phyloP scores from a whole-genome alignment of 2,329 filamentous ascomycete species.

The Colletotrichum godetiae region DNA sequence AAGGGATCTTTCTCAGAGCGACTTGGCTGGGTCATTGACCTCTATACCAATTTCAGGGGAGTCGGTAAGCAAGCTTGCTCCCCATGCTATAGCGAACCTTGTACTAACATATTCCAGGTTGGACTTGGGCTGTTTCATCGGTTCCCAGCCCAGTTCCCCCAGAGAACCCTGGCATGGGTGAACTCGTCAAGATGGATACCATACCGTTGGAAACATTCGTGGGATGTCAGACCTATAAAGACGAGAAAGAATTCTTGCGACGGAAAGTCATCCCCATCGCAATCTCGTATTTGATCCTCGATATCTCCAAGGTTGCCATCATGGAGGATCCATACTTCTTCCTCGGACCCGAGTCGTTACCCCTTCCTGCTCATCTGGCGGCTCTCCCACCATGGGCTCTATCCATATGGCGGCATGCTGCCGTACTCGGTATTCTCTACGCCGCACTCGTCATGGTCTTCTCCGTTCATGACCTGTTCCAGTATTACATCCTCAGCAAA shows the following conservation, averaged over 20 bases:
- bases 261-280: constrained; percentile 58
- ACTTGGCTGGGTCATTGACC: constrained; percentile 66
- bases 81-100: not conserved
- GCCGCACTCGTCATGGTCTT: constrained; percentile 71
- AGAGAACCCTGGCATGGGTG: constrained; percentile 49
- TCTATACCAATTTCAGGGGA: constrained; percentile 65
- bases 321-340: constrained; percentile 84
- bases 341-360: constrained; percentile 53
- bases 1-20: constrained; percentile 59
- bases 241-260: constrained; percentile 57
- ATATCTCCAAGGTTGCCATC: constrained; percentile 75
- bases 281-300: constrained; percentile 73
- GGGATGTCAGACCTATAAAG: constrained; percentile 58
- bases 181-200: constrained; percentile 52
- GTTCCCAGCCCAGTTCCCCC: constrained; percentile 59
- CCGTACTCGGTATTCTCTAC: constrained; percentile 68
- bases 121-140: constrained; percentile 66
- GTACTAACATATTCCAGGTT: constrained; percentile 53
- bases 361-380: constrained; percentile 57
- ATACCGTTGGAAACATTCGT: constrained; percentile 55
- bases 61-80: constrained; percentile 53
- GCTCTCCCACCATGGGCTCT: constrained; percentile 57
- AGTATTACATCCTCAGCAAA: constrained; percentile 60
- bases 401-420: constrained; percentile 64
- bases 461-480: constrained; percentile 67